These are phyloP conservation scores for Microstegium vimineum DNA, from an alignment of 176 grass and related monocot species.

Conservation along the genomic window DNA sequence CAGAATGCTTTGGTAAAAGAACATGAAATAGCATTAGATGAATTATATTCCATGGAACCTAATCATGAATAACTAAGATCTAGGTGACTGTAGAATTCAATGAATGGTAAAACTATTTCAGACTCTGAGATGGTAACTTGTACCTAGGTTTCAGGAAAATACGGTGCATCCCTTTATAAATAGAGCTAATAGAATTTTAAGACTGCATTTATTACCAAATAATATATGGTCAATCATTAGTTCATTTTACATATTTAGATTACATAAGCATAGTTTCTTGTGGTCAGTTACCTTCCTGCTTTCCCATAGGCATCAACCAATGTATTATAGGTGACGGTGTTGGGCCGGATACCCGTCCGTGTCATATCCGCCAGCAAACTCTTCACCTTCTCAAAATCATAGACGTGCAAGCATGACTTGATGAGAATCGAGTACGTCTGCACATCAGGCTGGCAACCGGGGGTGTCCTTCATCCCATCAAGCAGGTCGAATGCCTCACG, in stretches of 20 bases:
- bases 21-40: background rate
- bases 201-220: background rate
- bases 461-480: slow-evolving; percentile 67
- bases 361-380: slow-evolving; percentile 66
- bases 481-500: slow-evolving; percentile 63
- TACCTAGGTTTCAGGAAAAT: background rate
- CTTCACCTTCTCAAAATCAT: slow-evolving; percentile 74
- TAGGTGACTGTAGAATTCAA: background rate
- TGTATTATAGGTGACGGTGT: slow-evolving; percentile 89
- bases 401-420: slow-evolving; percentile 82
- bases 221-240: background rate
- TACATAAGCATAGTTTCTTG: background rate
- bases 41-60: background rate
- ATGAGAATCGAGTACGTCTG: slow-evolving; percentile 94
- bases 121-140: background rate
- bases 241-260: too few relatives aligned
- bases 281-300: slow-evolving; percentile 54
- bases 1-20: background rate
- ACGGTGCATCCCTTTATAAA: background rate
- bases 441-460: slow-evolving; percentile 71
- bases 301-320: slow-evolving; percentile 90
- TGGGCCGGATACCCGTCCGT: slow-evolving; percentile 42
- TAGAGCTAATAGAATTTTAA: background rate
- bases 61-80: background rate
- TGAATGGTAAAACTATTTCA: background rate